Conservation (phyloP, 192 early-diverging fungal genomes). For the Lobosporangium transversale region DNA sequence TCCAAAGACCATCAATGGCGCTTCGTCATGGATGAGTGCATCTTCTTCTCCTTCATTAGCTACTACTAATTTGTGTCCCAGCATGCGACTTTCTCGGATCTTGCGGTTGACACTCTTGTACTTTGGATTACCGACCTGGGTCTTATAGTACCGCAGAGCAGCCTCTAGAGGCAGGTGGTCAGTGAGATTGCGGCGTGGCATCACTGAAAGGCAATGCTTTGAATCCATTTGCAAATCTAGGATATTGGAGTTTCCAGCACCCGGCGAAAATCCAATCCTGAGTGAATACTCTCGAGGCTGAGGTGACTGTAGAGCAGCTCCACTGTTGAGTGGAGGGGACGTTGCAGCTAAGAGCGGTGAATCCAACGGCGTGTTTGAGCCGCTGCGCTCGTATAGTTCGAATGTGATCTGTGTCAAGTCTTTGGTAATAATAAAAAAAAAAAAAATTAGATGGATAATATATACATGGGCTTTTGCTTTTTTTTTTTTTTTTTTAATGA, state of each 20-base stretch:
- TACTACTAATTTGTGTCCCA: conserved; percentile 43
- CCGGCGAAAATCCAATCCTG: conserved; percentile 88
- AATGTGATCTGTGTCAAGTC: conserved; percentile 98
- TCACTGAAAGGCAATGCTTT: conserved; percentile 84
- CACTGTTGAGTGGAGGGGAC: neutral
- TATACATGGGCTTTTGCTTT: no score
- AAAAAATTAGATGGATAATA: no score
- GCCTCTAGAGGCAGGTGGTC: conserved; percentile 84
- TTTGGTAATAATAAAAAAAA: conserved; percentile 34
- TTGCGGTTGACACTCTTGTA: conserved; percentile 40
- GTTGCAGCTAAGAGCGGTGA: neutral
- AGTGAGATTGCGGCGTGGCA: conserved; percentile 88
- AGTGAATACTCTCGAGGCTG: conserved; percentile 85
- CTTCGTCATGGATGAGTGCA: conserved; percentile 37
- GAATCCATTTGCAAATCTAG: conserved; percentile 89
- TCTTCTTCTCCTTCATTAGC: conserved; percentile 34
- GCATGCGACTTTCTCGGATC: conserved; percentile 46
- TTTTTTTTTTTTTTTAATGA: no score
- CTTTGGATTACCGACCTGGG: conserved; percentile 59
- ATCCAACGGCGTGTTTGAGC: conserved; percentile 46
- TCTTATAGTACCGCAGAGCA: conserved; percentile 67
- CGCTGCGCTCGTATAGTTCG: conserved; percentile 91
- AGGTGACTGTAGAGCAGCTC: conserved; percentile 8
- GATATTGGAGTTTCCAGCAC: conserved; percentile 90
- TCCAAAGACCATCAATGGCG: conserved; percentile 41